Base-by-base conservation (phyloP, 2,329 filamentous ascomycete genomes). In the Sporothrix curviconia region DNA sequence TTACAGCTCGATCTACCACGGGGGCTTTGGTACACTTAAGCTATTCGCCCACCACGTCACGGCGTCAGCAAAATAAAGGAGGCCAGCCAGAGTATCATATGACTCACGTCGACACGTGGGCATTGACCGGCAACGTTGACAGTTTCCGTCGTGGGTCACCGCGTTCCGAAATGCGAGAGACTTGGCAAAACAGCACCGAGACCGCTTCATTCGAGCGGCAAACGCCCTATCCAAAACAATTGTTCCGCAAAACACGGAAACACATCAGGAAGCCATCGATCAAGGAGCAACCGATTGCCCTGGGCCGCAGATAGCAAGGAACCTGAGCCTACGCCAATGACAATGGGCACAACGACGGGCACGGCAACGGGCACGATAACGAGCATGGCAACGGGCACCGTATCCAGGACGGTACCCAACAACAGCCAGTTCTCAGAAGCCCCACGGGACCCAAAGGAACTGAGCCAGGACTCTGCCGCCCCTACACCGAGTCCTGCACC, bases 81-180 rank as follows among this genome's bases (percentile, higher is more conserved):
- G 67, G 60, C 63, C 68, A 49, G 52, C 70, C 68, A 7, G 68
- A 70, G 64, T 77, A 76, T 64, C 66, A 75, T 51, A 77, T 76
- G 70, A 73, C 70, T 2, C 53, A 60, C 0, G 50, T 17, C 8
- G 4, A 8, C 17, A 8, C 4, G 3, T 74, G 43, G 32, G 57
- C 1, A 2, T 59, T 76, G 63, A 73, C 39, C 3, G 39, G 22
- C 17, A 42, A n/a, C 3, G n/a, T 3, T 8, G 39, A 42, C 8
- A 67, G 30, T 56, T 62, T 50, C 28, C 47, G 3, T 12, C 22
- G n/a, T 54, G 74, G 72, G 68, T 65, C 11, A 66, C 66, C 3
- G 70, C 70, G 44, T 73, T 74, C 59, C 67, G 74, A 46, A 76
- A 76, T 63, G 62, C 64, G 0, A 64, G 72, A 58, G 71, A 76